Base-by-base conservation (phyloP, 768 basidiomycete species). In the Pulveroboletus sp. region DNA sequence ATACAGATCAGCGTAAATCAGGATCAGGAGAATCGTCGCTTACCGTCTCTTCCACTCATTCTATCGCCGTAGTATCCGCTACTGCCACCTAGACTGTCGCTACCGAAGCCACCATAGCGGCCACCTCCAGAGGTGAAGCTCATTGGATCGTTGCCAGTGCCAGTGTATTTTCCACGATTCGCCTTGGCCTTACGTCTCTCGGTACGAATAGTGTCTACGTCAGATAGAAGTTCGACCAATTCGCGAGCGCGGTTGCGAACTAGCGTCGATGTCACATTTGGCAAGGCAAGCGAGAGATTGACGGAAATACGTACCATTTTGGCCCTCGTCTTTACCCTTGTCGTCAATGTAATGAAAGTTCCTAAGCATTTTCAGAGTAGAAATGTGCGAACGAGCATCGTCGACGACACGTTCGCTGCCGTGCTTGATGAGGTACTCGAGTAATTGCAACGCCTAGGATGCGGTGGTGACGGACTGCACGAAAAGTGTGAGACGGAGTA, bases 291-390 rank as follows among this genome's bases (percentile, higher is more conserved):
- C n/a, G n/a, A 21, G 33, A n/a, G 6, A n/a, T 14, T 35, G 29
- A 23, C 7, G 5, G 13, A 27, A 11, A n/a, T 25, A 45, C 72
- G n/a, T 53, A 93, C 94, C 93, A 60, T 99, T 99, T 59, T 97
- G 79, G 6, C 97, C 97, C 68, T 99, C 92, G 62, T 99, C 97
- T 67, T 99, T 98, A 41, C 92, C 94, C 72, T 95, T 95, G 55
- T 98, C 95, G 56, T 99, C 97, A 47, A 97, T 90, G 67, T 97
- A 97, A 65, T 98, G 95, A 72, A 99, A 99, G 62, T 87, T 97
- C 49, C 94, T 75, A 11, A 98, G 80, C 91, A 98, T 97, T 73
- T 98, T 98, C 59, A 99, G 78, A 17, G 94, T 95, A 23, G 92
- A 87, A 23, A 97, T 75, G 67, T 98, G 97, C 1, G 91, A 88